Evolutionary conservation across 805 yeast species (phyloP), one percentile per base, ranked within the genome.

Genomic region (Candida nitratophila): DNA sequence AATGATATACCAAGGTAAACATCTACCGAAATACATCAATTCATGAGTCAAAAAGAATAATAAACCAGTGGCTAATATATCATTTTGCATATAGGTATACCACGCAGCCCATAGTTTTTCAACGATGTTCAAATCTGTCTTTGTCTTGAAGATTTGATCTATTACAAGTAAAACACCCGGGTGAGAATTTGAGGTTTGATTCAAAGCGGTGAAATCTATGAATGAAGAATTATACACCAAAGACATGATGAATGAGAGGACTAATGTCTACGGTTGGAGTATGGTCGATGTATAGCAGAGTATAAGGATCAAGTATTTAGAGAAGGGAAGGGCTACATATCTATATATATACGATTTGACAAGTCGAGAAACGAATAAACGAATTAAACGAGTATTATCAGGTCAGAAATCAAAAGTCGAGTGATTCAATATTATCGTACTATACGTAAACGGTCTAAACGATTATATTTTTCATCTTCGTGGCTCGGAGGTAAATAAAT

Each of bases 61-160:
- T 22, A 77, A 64, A 2, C 83, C 83, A 10, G 83, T 77, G 21
- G 83, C 83, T 41, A 77, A 66, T 16, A 71, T 61, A 48, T 77
- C 83, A 52, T 76, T 76, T 46, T 68, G 69, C 60, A 77, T 72
- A 56, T 73, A 76, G 11, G 65, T 63, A 58, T 77, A 77, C 71
- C 76, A 77, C 6, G 80, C 59, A 11, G 76, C 78, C 83, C 83
- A 77, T 27, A 68, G 35, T 48, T 69, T 70, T 53, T 77, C 82
- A 16, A 68, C 36, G 12, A 60, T 12, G 43, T 64, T 72, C 38
- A 74, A 60, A 16, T 74, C 72, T 3, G 68, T 65, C 53, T 73
- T 74, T 20, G 62, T 53, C 22, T 54, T 57, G 32, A 55, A 55
- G 15, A 74, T 64, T 45, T 66, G 66, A 33, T 56, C 51, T 30